Conservation (phyloP, 2,329 filamentous ascomycete species). For the Huntiella abstrusa region DNA sequence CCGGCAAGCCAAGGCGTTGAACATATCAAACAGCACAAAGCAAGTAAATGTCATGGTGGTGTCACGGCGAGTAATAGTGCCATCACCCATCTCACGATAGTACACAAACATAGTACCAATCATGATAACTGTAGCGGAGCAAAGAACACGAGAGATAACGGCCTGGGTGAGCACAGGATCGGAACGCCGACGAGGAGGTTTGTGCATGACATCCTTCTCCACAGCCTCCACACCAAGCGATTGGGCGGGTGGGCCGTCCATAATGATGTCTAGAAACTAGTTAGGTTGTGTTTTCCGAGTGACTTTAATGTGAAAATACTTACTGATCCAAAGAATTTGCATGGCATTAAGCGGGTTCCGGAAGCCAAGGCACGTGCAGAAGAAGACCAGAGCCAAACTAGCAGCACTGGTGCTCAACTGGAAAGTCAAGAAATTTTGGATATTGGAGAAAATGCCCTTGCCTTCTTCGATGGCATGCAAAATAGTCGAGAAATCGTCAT, state of each 20-base stretch:
- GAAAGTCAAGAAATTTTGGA: constrained; percentile 97
- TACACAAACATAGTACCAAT: constrained; percentile 81
- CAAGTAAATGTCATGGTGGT: constrained; percentile 99
- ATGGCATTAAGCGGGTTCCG: constrained; percentile 94
- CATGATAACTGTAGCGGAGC: constrained; percentile 79
- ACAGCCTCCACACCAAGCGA: constrained; percentile 91
- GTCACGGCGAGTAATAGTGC: constrained; percentile 72
- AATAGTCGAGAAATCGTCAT: constrained; percentile 82
- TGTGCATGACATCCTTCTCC: constrained; percentile 82
- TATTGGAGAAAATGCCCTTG: constrained; percentile 99
- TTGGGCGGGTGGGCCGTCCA: constrained; percentile 95
- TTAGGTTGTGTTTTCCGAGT: constrained; percentile 10
- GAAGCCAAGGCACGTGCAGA: constrained; percentile 85
- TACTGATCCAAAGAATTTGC: constrained; percentile 99
- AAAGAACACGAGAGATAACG: constrained; percentile 69
- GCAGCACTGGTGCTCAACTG: constrained; percentile 95
- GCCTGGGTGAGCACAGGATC: constrained; percentile 79
- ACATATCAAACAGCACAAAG: constrained; percentile 99
- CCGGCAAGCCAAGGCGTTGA: constrained; percentile 87
- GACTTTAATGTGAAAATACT: constrained; percentile 21
- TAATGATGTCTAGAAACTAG: constrained; percentile 63
- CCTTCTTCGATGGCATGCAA: constrained; percentile 92
- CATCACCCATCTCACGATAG: constrained; percentile 76
- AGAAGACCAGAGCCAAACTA: constrained; percentile 70
- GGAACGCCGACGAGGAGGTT: constrained; percentile 64